Evolutionary conservation across 257 asterid genomes (phyloP).

Genomic region (Oldenlandia corymbosa): DNA sequence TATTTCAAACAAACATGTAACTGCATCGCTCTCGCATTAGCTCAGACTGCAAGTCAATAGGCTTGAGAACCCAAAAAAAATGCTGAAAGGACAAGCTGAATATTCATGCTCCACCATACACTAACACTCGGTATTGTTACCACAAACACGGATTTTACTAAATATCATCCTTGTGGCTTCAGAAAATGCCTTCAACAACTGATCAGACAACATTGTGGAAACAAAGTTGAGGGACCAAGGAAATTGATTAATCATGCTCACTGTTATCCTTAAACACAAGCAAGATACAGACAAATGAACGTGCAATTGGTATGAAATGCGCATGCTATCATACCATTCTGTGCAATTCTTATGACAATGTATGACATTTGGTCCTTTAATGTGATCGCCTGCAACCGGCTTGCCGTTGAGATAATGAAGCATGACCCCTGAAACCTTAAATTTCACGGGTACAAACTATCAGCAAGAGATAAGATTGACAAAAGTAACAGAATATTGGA

Average conservation of each 20-base stretch:
- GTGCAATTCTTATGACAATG: constrained; percentile 72
- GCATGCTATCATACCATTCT: constrained; percentile 62
- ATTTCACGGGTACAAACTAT: constrained; percentile 1
- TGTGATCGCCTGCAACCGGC: constrained; percentile 30
- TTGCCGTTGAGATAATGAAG: constrained; percentile 65
- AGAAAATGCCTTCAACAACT: too few relatives aligned
- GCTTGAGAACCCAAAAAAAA: neutral
- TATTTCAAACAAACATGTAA: neutral
- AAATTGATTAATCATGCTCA: neutral
- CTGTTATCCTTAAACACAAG: neutral
- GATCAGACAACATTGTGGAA: neutral
- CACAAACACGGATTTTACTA: neutral
- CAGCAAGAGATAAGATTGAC: neutral
- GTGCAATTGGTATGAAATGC: neutral
- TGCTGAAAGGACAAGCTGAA: neutral
- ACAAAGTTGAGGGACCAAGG: neutral
- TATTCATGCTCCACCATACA: constrained; percentile 1
- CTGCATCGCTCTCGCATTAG: too few relatives aligned
- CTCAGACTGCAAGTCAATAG: neutral
- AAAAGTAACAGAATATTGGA: neutral
- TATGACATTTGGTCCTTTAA: constrained; percentile 33
- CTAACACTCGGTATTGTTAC: neutral
- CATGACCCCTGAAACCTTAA: constrained; percentile 73
- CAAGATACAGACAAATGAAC: neutral
- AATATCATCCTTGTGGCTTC: neutral